Evolutionary conservation across 768 basidiomycete genomes (phyloP), one percentile per base, ranked within the genome.

Genomic region (Pisolithus tinctorius): DNA sequence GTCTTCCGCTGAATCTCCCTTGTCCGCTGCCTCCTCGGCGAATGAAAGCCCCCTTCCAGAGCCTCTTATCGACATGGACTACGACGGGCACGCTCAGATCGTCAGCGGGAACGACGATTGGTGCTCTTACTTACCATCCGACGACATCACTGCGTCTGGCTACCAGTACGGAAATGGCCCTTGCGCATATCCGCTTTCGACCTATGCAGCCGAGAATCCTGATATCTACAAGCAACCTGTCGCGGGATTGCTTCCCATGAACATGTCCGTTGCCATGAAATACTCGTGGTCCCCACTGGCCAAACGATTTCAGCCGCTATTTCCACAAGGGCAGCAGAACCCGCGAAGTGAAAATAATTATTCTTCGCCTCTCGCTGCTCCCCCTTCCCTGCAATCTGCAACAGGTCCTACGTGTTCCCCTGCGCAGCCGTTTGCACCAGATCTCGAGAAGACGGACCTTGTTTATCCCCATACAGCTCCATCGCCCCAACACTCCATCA

Each of bases 21-120:
- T 70, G 49, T 74, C 75, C 6, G 70, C 34, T 13, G 34, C 71
- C 5, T 65, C 65, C 11, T 73, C 73, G 4, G 64, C 64, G 47
- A 69, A 69, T 55, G 68, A 63, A 58, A 73, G 71, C 40, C 74
- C 72, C 13, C 61, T 72, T 17, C 68, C 73, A 0, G 73, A 74
- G 13, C 61, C 66, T 5, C 60, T 61, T 54, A 54, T 71, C 53
- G 71, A 73, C 49, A 67, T 67, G 67, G 66, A 67, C 41, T 50
- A 52, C 49, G 65, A 69, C 54, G 31, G 49, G 2, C 47, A 60
- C 0, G 53, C 67, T 46, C 66, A 60, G 23, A 61, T 60, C 54
- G 60, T 55, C 23, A 57, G 53, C 3, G 58, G 45, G 1, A 57
- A 51, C 43, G 68, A 68, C 47, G 67, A 67, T 40, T 67, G 58